Conservation (phyloP, 2,329 filamentous ascomycete genomes). For the Scedosporium dehoogii region DNA sequence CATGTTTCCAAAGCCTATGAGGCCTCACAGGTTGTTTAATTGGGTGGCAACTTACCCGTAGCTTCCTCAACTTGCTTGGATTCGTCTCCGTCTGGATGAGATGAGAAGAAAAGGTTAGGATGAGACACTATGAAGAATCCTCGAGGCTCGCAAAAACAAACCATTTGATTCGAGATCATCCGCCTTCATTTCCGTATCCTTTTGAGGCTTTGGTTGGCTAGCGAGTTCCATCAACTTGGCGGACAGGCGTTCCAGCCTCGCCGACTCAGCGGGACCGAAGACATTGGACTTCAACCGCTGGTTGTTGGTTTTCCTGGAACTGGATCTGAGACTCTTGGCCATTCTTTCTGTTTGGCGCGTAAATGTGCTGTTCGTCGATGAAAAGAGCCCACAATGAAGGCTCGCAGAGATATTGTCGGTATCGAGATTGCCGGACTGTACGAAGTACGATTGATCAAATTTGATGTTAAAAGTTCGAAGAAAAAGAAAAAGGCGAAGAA, state of each 20-base stretch:
- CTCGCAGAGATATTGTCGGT: no score
- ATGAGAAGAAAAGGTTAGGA: not conserved
- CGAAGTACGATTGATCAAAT: no score
- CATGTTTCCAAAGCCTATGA: not conserved
- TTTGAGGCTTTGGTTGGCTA: constrained; percentile 60
- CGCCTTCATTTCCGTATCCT: constrained; percentile 39
- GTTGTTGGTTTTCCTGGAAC: constrained; percentile 74
- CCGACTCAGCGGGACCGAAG: constrained; percentile 73
- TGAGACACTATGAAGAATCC: not conserved
- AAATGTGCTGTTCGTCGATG: no score
- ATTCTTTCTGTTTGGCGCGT: constrained; percentile 36
- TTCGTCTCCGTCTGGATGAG: not conserved
- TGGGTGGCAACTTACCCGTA: not conserved
- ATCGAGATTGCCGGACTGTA: no score
- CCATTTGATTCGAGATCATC: constrained; percentile 22
- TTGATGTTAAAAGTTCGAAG: no score
- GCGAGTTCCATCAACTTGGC: constrained; percentile 77
- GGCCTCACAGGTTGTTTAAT: not conserved
- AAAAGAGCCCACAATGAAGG: no score
- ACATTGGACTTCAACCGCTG: constrained; percentile 67
- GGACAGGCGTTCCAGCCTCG: constrained; percentile 71
- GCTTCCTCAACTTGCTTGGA: not conserved
- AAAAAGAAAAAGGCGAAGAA: no score
- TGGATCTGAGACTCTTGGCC: constrained; percentile 81
- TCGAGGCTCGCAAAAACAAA: not conserved